A percentile compares a stretch with the other conserved stretches of the same genome.
phyloP scores from a whole-genome alignment of 2,329 filamentous ascomycete species.

The Calycina marina region DNA sequence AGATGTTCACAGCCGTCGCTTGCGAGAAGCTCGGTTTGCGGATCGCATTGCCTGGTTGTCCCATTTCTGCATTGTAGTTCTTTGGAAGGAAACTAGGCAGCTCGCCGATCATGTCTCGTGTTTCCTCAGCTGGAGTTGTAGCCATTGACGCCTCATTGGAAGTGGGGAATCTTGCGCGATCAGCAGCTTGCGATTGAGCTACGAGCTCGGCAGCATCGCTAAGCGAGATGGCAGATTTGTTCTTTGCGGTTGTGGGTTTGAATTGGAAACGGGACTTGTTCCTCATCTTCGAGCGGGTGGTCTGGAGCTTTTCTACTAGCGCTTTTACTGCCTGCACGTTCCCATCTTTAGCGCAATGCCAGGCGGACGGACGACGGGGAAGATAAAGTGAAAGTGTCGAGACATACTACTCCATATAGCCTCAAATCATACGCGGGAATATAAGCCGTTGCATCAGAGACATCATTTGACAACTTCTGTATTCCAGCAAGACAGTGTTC shows the following conservation, averaged over 20 bases:
- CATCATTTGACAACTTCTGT: slow-evolving; percentile 65
- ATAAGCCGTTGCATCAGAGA: slow-evolving; percentile 69
- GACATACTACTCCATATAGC: slow-evolving; percentile 60
- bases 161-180: slow-evolving; percentile 21
- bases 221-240: slow-evolving; percentile 36
- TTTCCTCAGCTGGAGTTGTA: slow-evolving; percentile 21
- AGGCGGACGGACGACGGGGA: no score
- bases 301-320: slow-evolving; percentile 63
- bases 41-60: slow-evolving; percentile 26
- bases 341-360: slow-evolving; percentile 24
- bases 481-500: slow-evolving; percentile 72
- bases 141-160: slow-evolving; percentile 27
- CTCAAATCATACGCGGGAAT: slow-evolving; percentile 83
- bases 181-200: slow-evolving; percentile 29
- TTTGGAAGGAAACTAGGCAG: slow-evolving; percentile 27
- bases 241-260: slow-evolving; percentile 43
- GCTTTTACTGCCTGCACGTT: slow-evolving; percentile 51
- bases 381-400: not conserved
- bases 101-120: slow-evolving; percentile 26
- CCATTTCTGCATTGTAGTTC: slow-evolving; percentile 45
- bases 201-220: slow-evolving; percentile 40
- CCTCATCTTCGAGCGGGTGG: slow-evolving; percentile 49
- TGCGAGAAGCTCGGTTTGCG: slow-evolving; percentile 50
- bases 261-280: slow-evolving; percentile 78
- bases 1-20: slow-evolving; percentile 46